These are phyloP conservation scores for Centella asiatica DNA, from an alignment of 129 eudicot genomes.

Conservation along the genomic window DNA sequence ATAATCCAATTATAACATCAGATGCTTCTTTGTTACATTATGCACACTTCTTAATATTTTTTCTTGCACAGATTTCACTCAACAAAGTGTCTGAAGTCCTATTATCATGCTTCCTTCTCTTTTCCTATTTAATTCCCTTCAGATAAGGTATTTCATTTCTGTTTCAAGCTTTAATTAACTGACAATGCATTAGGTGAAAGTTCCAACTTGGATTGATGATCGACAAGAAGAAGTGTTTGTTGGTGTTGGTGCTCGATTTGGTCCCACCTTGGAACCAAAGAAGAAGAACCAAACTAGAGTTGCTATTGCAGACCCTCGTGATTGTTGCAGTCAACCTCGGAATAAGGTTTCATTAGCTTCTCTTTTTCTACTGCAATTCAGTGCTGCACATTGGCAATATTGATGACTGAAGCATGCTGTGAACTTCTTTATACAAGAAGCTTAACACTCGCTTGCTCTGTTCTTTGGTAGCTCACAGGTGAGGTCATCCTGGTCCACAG, in stretches of 20 bases:
- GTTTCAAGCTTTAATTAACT: conserved; percentile 8
- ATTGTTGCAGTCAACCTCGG: conserved; percentile 80
- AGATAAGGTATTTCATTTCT: neutral
- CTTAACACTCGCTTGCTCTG: conserved; percentile 34
- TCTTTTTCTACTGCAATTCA: neutral
- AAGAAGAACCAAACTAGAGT: conserved; percentile 67
- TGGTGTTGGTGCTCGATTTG: conserved; percentile 98
- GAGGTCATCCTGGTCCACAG: conserved; percentile 92
- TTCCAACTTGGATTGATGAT: conserved; percentile 66
- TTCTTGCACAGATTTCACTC: neutral
- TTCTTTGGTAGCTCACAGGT: conserved; percentile 69
- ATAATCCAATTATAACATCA: neutral
- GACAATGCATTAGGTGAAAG: conserved; percentile 60
- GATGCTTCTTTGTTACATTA: neutral
- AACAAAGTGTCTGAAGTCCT: neutral
- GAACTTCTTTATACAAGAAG: conserved; percentile 15
- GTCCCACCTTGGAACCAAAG: conserved; percentile 87
- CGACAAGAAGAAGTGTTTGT: conserved; percentile 58
- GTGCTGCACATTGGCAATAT: neutral
- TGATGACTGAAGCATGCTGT: conserved; percentile 21
- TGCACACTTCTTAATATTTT: no score
- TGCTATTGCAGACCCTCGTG: conserved; percentile 87
- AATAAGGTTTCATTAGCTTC: conserved; percentile 52
- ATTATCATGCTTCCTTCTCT: no score
- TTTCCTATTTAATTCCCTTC: neutral